Evolutionary conservation across 1,284 basidiomycete species (phyloP).

Genomic region (Tremellales sp.): DNA sequence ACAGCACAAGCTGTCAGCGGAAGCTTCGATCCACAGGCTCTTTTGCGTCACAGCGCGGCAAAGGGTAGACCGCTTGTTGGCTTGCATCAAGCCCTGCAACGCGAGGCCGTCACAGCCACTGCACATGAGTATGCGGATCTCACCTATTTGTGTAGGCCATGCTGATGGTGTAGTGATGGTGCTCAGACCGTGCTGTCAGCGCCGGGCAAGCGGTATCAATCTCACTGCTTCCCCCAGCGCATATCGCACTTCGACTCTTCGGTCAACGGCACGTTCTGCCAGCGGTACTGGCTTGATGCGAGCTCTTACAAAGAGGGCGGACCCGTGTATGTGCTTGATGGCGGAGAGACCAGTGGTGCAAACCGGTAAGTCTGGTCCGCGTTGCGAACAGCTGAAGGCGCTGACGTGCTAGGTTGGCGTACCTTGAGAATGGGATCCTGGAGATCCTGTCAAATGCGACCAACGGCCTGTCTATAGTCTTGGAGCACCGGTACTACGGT

Average conservation of each 20-base stretch:
- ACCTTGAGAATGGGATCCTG: constrained; percentile 63
- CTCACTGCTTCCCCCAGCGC: constrained; percentile 71
- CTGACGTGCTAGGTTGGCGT: constrained; percentile 34
- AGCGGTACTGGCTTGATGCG: constrained; percentile 79
- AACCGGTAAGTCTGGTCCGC: constrained; percentile 24
- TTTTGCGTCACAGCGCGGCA: too few species aligned
- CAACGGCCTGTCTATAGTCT: constrained; percentile 73
- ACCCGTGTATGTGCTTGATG: constrained; percentile 76
- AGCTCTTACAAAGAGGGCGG: constrained; percentile 70
- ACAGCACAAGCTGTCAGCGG: too few species aligned
- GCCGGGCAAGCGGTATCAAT: constrained; percentile 29
- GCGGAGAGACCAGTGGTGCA: constrained; percentile 65
- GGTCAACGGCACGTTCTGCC: constrained; percentile 50
- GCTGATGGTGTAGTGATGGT: not conserved
- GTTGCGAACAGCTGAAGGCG: not conserved
- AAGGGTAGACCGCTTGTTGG: too few species aligned
- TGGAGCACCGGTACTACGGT: constrained; percentile 77
- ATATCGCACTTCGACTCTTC: constrained; percentile 62
- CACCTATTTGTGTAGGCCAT: not conserved
- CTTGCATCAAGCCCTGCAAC: not conserved
- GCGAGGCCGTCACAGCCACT: not conserved
- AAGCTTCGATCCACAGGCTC: too few species aligned
- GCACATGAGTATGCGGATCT: too few species aligned
- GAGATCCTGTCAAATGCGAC: constrained; percentile 79
- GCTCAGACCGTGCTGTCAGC: too few species aligned